These are phyloP conservation scores for Dimargaris verticillata DNA, from an alignment of 192 early-diverging fungal species.

Conservation along the genomic window DNA sequence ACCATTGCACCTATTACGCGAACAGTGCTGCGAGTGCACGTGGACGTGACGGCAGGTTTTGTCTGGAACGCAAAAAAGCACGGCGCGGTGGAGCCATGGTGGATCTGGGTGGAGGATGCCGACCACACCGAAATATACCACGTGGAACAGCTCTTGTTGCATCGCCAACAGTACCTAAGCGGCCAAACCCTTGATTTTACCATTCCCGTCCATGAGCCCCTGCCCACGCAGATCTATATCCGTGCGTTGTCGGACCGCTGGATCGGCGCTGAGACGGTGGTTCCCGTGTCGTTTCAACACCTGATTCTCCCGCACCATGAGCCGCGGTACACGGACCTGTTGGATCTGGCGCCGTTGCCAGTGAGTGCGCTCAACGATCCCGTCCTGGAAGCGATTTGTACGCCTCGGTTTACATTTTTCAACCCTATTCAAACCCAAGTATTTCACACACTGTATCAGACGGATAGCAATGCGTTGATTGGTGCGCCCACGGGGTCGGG, in stretches of 20 bases:
- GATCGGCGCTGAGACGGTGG: conserved; percentile 76
- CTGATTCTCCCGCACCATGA: conserved; percentile 75
- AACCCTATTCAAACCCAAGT: conserved; percentile 98
- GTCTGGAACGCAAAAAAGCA: conserved; percentile 90
- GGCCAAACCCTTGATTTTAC: conserved; percentile 63
- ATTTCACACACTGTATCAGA: conserved; percentile 90
- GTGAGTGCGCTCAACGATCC: conserved; percentile 67
- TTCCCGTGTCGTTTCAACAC: conserved; percentile 81
- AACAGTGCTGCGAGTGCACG: conserved; percentile 67
- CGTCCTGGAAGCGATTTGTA: conserved; percentile 71
- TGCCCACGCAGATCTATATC: conserved; percentile 81
- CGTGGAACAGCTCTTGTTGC: conserved; percentile 77
- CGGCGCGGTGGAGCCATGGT: conserved; percentile 79
- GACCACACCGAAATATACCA: conserved; percentile 83
- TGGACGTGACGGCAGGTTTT: conserved; percentile 73
- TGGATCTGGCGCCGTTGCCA: conserved; percentile 84
- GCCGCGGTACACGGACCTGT: conserved; percentile 75
- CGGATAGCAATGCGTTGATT: conserved; percentile 67
- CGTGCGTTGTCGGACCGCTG: conserved; percentile 90
- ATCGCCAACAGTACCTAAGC: conserved; percentile 46
- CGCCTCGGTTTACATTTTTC: conserved; percentile 78
- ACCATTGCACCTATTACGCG: conserved; percentile 86
- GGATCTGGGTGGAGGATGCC: conserved; percentile 90
- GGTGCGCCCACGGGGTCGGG: conserved; percentile 97
- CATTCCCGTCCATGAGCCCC: conserved; percentile 79